Evolutionary conservation across 148 eudicot genomes (phyloP), one percentile per base, ranked within the genome.

Genomic region (Rhododendron molle): DNA sequence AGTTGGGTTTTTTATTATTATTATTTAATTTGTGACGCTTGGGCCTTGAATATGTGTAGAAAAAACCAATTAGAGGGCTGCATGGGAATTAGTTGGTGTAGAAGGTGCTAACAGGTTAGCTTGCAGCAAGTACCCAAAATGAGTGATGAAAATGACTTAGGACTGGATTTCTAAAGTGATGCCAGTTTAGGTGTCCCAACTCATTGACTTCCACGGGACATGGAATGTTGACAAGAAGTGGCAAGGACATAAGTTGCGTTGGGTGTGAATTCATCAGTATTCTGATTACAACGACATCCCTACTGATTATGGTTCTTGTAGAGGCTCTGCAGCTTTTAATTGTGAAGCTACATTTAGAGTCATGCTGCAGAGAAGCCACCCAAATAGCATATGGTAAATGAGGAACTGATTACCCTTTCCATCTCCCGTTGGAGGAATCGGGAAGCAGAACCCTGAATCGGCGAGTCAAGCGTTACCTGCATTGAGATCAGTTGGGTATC

Each of bases 261-360:
- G 38, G 76, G 7, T 71, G 38, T 71, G 76, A 32, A 30, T 30
- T 69, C 12, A 71, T 71, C 8, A 34, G 32, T 30, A 14, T 15
- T 71, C 76, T 71, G 38, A 14, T 28, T 28, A 69, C 74, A 28
- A 13, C 0, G 76, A 71, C 14, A 2, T 14, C 14, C 38, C 21
- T 30, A 13, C 40, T 30, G 38, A 30, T 30, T 14, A 26, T 71
- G 32, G 32, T 14, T 28, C 9, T 71, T 32, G 0, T 30, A 20
- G 21, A 74, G 78, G 12, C 78, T 74, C 78, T 74, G 78, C 78
- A 74, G 21, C 78, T 73, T 73, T 32, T 73, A 30, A 72, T 34
- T 34, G 44, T 34, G 38, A 34, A 71, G 40, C 76, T 34, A 34
- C 44, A 69, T 32, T 34, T 32, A 7, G 23, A 34, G 78, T 36